These are phyloP conservation scores for Immersiella caudata DNA, from an alignment of 495 filamentous ascomycete genomes.

Conservation along the genomic window DNA sequence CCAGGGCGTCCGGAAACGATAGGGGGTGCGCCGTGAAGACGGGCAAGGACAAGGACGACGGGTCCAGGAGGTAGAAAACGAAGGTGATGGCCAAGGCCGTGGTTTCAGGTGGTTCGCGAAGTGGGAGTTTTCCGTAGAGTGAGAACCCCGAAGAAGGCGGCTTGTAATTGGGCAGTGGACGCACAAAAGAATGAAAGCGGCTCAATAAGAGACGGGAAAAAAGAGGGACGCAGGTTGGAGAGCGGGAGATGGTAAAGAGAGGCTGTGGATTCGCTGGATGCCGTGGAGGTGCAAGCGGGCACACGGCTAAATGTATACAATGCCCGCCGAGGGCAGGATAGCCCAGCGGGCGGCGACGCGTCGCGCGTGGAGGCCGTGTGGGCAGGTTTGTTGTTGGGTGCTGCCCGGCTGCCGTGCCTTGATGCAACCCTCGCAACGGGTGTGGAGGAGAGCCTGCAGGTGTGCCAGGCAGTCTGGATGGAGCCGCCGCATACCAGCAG, in stretches of 20 bases:
- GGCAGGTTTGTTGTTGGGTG: constrained; percentile 19
- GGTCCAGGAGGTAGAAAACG: constrained; percentile 20
- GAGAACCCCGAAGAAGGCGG: constrained; percentile 4
- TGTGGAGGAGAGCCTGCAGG: constrained; percentile 12
- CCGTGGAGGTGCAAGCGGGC: constrained; percentile 1
- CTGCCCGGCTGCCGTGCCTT: constrained; percentile 13
- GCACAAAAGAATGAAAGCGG: constrained; percentile 13
- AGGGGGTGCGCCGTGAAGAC: constrained; percentile 3
- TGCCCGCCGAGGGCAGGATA: neutral
- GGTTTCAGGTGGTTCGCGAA: constrained; percentile 17
- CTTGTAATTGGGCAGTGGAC: constrained; percentile 1
- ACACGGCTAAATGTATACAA: constrained; percentile 20
- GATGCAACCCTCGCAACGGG: constrained; percentile 3
- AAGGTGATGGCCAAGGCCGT: constrained; percentile 25
- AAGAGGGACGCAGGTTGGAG: neutral
- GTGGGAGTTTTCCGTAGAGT: neutral
- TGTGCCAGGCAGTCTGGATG: constrained; percentile 3
- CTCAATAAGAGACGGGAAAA: constrained; percentile 15
- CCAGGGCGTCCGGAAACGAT: constrained; percentile 5
- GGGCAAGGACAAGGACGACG: neutral
- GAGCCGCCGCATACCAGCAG: constrained; percentile 8
- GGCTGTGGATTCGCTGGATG: constrained; percentile 5
- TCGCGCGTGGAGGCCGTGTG: constrained; percentile 18
- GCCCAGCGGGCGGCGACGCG: constrained; percentile 12
- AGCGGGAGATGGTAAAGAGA: constrained; percentile 10